Base-by-base conservation (phyloP, 495 filamentous ascomycete genomes). In the Filosporella fistucella region DNA sequence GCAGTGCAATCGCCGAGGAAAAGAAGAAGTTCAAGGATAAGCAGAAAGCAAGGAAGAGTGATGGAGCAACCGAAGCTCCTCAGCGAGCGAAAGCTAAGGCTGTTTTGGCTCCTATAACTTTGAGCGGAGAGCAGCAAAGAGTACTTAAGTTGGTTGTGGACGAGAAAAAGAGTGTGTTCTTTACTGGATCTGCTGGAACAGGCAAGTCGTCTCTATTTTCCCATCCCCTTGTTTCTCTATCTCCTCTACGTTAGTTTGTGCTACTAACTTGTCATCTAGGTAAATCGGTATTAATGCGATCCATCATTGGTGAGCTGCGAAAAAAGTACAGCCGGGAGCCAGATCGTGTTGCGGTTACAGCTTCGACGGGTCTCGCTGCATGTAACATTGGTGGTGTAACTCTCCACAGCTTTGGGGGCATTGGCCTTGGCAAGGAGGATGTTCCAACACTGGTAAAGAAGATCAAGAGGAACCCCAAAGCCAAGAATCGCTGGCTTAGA, bases 331-430 rank as follows among this genome's bases (percentile, higher is more conserved):
- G 59, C 13, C 70, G 73, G 14, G 86, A 95, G 49, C 78, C 82
- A 0, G 93, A 96, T 56, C 73, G 85, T 23, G 72, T 98, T 28
- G 91, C 91, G 11, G 87, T 97, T 26, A 97, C 93, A 2, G 93
- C 93, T 8, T 98, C 93, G 0, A 98, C 93, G 0, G 93, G 93
- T 11, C 77, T 98, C 41, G 94, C 93, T 26, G 93, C 93, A 14
- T 97, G 93, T 69, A 97, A 98, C 59, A 87, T 98, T 45, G 91
- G 87, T 18, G 93, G 93, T 58, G 88, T 95, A 38, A 98, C 93
- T 0, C 74, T 98, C 36, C 94, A 98, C 64, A 95, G 89, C 65
- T 98, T 95, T 65, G 77, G 91, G 3, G 93, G 94, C 2, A 97
- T 98, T 59, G 94, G 91, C 0, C 71, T 98, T 10, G 94, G 93